Evolutionary conservation across 352 stramenopile genomes (phyloP).

Genomic region (Globisporangium radiosum): DNA sequence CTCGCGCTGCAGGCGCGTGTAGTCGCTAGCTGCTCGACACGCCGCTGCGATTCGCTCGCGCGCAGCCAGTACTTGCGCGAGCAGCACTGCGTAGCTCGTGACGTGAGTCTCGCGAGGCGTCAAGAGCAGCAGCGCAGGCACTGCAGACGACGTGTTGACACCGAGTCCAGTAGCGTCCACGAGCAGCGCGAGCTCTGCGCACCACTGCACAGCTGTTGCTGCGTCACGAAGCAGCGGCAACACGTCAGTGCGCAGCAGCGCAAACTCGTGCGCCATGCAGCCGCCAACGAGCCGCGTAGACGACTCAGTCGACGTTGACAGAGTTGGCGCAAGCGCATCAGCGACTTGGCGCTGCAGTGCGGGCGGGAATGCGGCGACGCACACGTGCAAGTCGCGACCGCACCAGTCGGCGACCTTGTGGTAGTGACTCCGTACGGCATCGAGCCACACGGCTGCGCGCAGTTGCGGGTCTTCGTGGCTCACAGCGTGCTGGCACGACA

Average conservation of each 20-base stretch:
- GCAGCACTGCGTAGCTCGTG: conserved; percentile 6
- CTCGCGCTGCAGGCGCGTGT: too few relatives aligned
- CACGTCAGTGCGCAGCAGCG: background rate
- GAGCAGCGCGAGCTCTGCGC: conserved; percentile 11
- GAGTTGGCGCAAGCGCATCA: background rate
- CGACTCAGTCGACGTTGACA: background rate
- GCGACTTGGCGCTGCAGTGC: conserved; percentile 3
- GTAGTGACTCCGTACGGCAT: conserved; percentile 6
- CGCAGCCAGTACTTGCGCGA: conserved; percentile 5
- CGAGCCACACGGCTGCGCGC: conserved; percentile 2
- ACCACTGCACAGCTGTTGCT: background rate
- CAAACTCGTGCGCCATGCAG: conserved; percentile 9
- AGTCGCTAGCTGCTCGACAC: too few relatives aligned
- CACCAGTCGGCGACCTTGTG: conserved; percentile 2
- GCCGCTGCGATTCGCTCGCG: background rate
- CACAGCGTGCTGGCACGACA: conserved; percentile 3
- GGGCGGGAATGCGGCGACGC: conserved; percentile 4
- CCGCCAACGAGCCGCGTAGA: conserved; percentile 3
- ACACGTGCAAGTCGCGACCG: conserved; percentile 7
- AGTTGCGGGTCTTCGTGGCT: background rate
- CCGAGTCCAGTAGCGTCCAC: conserved; percentile 7
- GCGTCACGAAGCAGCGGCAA: background rate
- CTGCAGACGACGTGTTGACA: background rate
- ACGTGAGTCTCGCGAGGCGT: background rate
- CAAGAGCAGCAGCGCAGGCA: background rate